Evolutionary conservation across 2,329 filamentous ascomycete genomes (phyloP).

Genomic region (Fusarium sp.): DNA sequence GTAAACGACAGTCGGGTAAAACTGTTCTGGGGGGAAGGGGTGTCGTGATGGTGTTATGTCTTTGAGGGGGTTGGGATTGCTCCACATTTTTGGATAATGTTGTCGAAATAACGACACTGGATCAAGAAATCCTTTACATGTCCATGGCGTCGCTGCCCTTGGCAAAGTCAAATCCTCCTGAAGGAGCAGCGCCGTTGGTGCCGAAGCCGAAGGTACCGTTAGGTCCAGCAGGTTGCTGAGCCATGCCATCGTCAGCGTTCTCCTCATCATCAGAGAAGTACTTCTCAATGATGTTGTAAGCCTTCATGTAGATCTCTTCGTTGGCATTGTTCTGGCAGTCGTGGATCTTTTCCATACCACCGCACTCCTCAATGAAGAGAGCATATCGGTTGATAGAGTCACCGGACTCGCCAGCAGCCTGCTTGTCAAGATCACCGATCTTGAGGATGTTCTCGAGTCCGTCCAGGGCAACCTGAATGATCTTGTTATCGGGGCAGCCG

Average conservation of each 20-base stretch:
- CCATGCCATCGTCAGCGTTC: constrained; percentile 84
- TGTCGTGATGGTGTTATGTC: constrained; percentile 44
- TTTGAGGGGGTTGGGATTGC: constrained; percentile 33
- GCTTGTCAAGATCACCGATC: constrained; percentile 98
- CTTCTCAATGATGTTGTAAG: constrained; percentile 99
- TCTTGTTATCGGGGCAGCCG: constrained; percentile 98
- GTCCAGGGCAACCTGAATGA: constrained; percentile 98
- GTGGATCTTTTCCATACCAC: constrained; percentile 99
- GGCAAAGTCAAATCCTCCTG: constrained; percentile 94
- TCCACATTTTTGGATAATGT: constrained; percentile 33
- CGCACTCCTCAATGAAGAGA: constrained; percentile 97
- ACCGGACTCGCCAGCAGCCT: constrained; percentile 78
- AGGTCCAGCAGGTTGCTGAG: constrained; percentile 71
- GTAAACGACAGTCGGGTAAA: constrained; percentile 43
- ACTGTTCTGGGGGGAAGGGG: constrained; percentile 42
- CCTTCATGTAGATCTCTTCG: constrained; percentile 99
- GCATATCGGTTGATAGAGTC: constrained; percentile 96
- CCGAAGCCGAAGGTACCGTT: constrained; percentile 86
- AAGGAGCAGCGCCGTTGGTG: constrained; percentile 70
- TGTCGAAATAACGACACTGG: constrained; percentile 20
- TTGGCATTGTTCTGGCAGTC: constrained; percentile 99
- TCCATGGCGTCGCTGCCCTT: constrained; percentile 75
- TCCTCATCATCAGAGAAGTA: constrained; percentile 99
- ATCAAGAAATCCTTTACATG: constrained; percentile 61
- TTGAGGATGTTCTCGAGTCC: constrained; percentile 99